A percentile compares a stretch with the other conserved stretches of the same genome.
phyloP scores from a whole-genome alignment of 345 rosid genomes.

The Syzygium aromaticum region DNA sequence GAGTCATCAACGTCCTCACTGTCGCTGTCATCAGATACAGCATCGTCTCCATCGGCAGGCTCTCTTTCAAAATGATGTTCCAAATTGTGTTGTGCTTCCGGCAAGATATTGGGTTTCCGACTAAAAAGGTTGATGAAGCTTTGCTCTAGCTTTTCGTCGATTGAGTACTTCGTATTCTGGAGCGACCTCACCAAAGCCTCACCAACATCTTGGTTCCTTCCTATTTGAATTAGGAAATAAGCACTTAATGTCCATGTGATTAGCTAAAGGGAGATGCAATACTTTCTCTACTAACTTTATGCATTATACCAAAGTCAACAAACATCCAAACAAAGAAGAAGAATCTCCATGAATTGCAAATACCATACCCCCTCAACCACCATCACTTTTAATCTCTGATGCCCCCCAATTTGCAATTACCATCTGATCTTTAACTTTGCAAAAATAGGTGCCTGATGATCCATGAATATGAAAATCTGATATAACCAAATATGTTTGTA shows the following conservation, averaged over 20 bases:
- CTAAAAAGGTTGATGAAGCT: slow-evolving; percentile 67
- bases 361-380: background rate
- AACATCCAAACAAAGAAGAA: background rate
- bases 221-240: slow-evolving; percentile 25
- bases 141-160: slow-evolving; percentile 78
- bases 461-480: background rate
- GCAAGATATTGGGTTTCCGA: slow-evolving; percentile 21
- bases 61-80: slow-evolving; percentile 23
- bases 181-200: slow-evolving; percentile 75
- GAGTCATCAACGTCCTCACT: slow-evolving; percentile 28
- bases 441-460: background rate
- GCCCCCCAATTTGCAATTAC: background rate
- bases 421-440: background rate
- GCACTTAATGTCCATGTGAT: background rate
- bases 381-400: background rate
- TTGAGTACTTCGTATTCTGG: slow-evolving; percentile 70
- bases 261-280: background rate
- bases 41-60: slow-evolving; percentile 21
- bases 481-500: background rate
- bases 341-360: background rate
- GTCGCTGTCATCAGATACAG: slow-evolving; percentile 23
- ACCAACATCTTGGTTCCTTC: slow-evolving; percentile 70
- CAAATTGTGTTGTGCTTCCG: slow-evolving; percentile 20
- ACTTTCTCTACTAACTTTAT: background rate
- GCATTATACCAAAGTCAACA: background rate